These are phyloP conservation scores for Pelargonium citronellum DNA, from an alignment of 441 rosid genomes.

Conservation along the genomic window DNA sequence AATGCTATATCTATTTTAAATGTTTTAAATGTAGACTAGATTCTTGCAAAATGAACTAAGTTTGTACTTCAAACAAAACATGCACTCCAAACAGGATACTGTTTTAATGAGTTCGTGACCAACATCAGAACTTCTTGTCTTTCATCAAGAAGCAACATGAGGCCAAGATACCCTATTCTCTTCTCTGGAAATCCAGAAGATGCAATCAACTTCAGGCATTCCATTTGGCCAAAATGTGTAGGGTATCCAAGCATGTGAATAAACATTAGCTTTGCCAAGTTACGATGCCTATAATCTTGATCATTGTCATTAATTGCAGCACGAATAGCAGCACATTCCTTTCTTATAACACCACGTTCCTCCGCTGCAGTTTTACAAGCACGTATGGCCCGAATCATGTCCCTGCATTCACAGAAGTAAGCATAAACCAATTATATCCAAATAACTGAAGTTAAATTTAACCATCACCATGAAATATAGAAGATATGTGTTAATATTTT, in stretches of 20 bases:
- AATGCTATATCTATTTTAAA: background rate
- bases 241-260: conserved; percentile 99
- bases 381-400: conserved; percentile 96
- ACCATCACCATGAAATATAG: conserved; percentile 10
- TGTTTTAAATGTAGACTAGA: background rate
- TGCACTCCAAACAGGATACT: conserved; percentile 58
- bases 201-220: conserved; percentile 90
- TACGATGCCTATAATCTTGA: conserved; percentile 75
- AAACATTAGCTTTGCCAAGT: conserved; percentile 99
- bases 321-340: conserved; percentile 96
- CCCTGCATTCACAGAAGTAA: conserved; percentile 51
- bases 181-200: conserved; percentile 95
- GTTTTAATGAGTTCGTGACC: conserved; percentile 97
- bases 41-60: conserved; percentile 2
- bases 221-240: conserved; percentile 99
- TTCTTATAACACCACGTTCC: conserved; percentile 92
- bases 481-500: background rate
- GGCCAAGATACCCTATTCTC: conserved; percentile 95
- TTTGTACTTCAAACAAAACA: conserved; percentile 5
- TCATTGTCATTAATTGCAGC: conserved; percentile 83
- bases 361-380: conserved; percentile 99
- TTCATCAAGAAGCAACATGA: conserved; percentile 98
- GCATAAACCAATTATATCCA: conserved; percentile 5
- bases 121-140: conserved; percentile 98
- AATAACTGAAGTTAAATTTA: conserved; percentile 2